phyloP scores from a whole-genome alignment of 805 yeast genomes.

The Wickerhamiella alocasiicola region DNA sequence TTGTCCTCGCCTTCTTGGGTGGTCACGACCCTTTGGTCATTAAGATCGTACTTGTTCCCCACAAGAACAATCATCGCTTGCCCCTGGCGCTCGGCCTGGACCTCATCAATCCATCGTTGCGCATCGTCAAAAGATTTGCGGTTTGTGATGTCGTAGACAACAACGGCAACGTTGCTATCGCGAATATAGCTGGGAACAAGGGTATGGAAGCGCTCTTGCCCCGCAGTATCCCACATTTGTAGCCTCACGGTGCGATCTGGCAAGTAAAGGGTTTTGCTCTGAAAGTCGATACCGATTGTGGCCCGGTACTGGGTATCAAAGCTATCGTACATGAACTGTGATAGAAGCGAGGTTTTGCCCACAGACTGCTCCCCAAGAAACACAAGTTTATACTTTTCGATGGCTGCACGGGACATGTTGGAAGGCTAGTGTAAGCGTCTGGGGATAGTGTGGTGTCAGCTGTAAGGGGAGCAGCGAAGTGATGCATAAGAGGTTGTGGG shows the following conservation, averaged over 20 bases:
- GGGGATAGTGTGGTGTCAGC: no score
- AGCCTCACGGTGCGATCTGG: constrained; percentile 91
- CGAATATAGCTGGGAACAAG: constrained; percentile 91
- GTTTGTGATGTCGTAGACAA: constrained; percentile 86
- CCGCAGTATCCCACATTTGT: constrained; percentile 97
- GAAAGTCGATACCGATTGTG: constrained; percentile 91
- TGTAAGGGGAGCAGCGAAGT: no score
- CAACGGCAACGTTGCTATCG: constrained; percentile 94
- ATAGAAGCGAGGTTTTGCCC: constrained; percentile 89
- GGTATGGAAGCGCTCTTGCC: constrained; percentile 91
- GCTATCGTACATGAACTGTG: constrained; percentile 97
- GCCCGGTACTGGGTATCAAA: constrained; percentile 92
- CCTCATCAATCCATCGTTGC: constrained; percentile 89
- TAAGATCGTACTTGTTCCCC: constrained; percentile 83
- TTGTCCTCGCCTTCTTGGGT: constrained; percentile 80
- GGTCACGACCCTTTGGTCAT: constrained; percentile 73
- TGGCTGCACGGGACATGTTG: constrained; percentile 11
- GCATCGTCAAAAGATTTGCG: constrained; percentile 69
- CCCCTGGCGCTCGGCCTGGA: constrained; percentile 78
- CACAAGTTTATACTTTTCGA: constrained; percentile 49
- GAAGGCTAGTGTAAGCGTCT: no score
- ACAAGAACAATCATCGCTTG: constrained; percentile 83
- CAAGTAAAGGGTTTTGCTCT: constrained; percentile 86
- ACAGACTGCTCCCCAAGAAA: constrained; percentile 97
- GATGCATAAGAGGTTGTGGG: no score